phyloP scores from a whole-genome alignment of 108 stramenopile genomes.

The Skeletonema marinoi region DNA sequence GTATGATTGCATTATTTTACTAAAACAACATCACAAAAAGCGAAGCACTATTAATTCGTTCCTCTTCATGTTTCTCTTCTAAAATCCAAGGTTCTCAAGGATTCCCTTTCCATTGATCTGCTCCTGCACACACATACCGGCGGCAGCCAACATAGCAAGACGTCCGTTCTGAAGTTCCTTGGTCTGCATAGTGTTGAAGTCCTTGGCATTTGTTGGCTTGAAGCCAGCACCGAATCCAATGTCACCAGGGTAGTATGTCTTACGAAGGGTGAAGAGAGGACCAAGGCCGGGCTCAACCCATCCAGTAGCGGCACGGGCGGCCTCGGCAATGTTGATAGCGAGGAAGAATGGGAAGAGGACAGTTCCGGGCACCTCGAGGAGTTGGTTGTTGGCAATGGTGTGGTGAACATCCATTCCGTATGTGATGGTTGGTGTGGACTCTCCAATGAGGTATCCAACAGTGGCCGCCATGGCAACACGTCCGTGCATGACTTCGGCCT shows the following conservation, averaged over 20 bases:
- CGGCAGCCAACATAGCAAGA: conserved; percentile 80
- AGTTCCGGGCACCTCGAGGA: conserved; percentile 50
- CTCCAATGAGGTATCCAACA: conserved; percentile 56
- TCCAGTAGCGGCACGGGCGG: conserved; percentile 55
- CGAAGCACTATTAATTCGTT: neutral
- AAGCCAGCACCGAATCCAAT: conserved; percentile 86
- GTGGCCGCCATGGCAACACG: conserved; percentile 84
- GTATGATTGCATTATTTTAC: neutral
- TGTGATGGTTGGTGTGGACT: conserved; percentile 46
- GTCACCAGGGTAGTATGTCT: conserved; percentile 74
- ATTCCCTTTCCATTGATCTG: conserved; percentile 21
- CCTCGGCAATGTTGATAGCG: conserved; percentile 66
- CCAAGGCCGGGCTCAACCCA: conserved; percentile 47
- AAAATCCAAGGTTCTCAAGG: conserved; percentile 20
- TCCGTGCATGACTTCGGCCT: conserved; percentile 83
- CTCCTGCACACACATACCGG: conserved; percentile 21
- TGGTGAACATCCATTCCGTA: conserved; percentile 57
- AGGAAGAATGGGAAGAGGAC: conserved; percentile 51
- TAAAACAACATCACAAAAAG: neutral
- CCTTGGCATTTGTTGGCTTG: conserved; percentile 67
- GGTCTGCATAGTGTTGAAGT: conserved; percentile 49
- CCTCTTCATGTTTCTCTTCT: neutral
- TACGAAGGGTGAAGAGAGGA: conserved; percentile 44
- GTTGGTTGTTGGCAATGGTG: conserved; percentile 56
- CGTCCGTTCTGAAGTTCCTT: conserved; percentile 81